Evolutionary conservation across 768 basidiomycete species (phyloP), one percentile per base, ranked within the genome.

Genomic region (Tricholoma matsutake): DNA sequence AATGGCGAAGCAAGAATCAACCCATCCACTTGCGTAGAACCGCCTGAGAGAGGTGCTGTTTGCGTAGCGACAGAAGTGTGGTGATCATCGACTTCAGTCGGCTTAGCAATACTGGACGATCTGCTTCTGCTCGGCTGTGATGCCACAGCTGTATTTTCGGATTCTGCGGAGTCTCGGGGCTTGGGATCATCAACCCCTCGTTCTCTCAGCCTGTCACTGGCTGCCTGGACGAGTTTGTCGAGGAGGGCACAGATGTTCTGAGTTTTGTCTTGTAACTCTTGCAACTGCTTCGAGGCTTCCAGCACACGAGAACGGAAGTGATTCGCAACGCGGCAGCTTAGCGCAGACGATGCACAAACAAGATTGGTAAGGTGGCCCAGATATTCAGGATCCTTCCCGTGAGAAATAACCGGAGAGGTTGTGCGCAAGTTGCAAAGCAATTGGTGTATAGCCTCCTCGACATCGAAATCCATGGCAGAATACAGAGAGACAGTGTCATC

Each of bases 161-260:
- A 89, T 69, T 88, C 87, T 67, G 83, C 82, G n/a, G 88, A 89
- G 53, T 83, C 86, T 57, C 86, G 80, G 13, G 82, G 78, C 1
- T 76, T 74, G 41, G 79, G 76, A 43, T 63, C 66, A 28, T 69
- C 64, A 28, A 81, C 69, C 11, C 78, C 78, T 3, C 72, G 71
- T 20, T 70, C 61, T 6, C 68, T 67, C 32, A 83, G 62, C n/a
- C 78, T 79, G n/a, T 76, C 77, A 53, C 80, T 76, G 34, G 83
- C 78, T 6, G 78, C 76, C 22, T 74, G 71, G 10, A 76, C 75
- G 32, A 83, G 78, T 0, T 70, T 71, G 29, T 81, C 79, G 59
- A 84, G 73, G 31, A 84, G 69, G 8, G 68, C 67, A 56, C 80
- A 75, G 34, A 82, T 76, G 39, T 76, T 71, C n/a, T 79, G 76